phyloP scores from a whole-genome alignment of 1,284 basidiomycete genomes.

The Paramarasmius palmivorus region DNA sequence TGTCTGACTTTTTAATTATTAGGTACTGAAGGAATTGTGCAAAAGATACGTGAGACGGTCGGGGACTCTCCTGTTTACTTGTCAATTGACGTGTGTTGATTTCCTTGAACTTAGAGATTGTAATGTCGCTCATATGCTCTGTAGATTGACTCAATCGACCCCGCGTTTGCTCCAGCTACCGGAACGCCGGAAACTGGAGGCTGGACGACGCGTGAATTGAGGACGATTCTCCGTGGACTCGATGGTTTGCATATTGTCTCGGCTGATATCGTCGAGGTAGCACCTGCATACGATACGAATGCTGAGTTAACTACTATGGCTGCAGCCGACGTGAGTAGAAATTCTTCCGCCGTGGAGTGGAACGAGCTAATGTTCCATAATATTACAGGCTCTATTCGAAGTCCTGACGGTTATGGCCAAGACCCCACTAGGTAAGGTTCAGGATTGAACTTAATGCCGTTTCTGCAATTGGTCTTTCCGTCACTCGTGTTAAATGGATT shows the following conservation, averaged over 20 bases:
- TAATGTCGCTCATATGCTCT: neutral
- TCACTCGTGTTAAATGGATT: no score
- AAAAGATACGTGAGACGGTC: slow-evolving; percentile 69
- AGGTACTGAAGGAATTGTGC: slow-evolving; percentile 69
- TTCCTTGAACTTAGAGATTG: neutral
- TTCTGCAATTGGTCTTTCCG: no score
- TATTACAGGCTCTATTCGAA: slow-evolving; percentile 65
- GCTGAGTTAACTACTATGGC: slow-evolving; percentile 80
- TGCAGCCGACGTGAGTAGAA: slow-evolving; percentile 67
- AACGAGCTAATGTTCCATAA: no score
- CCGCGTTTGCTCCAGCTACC: slow-evolving; percentile 78
- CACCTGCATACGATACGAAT: slow-evolving; percentile 79
- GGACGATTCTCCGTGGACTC: slow-evolving; percentile 71
- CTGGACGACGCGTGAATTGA: slow-evolving; percentile 76
- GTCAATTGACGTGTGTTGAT: slow-evolving; percentile 61
- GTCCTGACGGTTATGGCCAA: slow-evolving; percentile 79
- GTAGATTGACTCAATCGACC: slow-evolving; percentile 75
- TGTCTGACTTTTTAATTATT: slow-evolving; percentile 6
- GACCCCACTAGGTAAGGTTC: slow-evolving; percentile 65
- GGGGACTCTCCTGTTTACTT: slow-evolving; percentile 71
- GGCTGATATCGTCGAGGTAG: slow-evolving; percentile 82
- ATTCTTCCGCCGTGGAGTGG: slow-evolving; percentile 5
- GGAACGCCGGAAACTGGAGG: slow-evolving; percentile 74
- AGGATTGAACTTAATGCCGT: slow-evolving; percentile 12
- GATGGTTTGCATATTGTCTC: slow-evolving; percentile 74